Conservation (phyloP, 2,329 filamentous ascomycete species). For the Aureobasidium sp. region DNA sequence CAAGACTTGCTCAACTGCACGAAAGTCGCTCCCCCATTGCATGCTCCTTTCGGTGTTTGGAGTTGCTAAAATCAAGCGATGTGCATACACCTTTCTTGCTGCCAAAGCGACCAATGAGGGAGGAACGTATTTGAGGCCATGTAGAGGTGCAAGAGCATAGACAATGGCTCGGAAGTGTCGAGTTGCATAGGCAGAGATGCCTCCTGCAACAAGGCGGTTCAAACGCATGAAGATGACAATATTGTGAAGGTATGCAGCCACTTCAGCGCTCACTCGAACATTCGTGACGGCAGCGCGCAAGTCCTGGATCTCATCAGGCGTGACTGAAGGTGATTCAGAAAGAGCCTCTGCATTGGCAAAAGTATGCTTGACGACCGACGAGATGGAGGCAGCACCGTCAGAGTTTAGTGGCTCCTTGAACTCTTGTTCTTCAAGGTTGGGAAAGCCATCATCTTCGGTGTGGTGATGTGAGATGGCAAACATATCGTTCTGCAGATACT, state of each 20-base stretch:
- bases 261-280: slow-evolving; percentile 63
- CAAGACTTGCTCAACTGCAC: slow-evolving; percentile 59
- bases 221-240: slow-evolving; percentile 78
- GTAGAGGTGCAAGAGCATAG: slow-evolving; percentile 68
- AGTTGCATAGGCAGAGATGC: slow-evolving; percentile 70
- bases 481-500: slow-evolving; percentile 53
- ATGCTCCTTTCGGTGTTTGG: slow-evolving; percentile 74
- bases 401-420: background rate
- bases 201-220: slow-evolving; percentile 73
- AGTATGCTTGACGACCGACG: slow-evolving; percentile 28
- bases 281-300: slow-evolving; percentile 51
- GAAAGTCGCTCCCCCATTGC: slow-evolving; percentile 80
- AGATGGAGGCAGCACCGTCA: slow-evolving; percentile 22
- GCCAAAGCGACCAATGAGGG: slow-evolving; percentile 78
- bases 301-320: slow-evolving; percentile 16
- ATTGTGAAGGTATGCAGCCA: slow-evolving; percentile 79
- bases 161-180: slow-evolving; percentile 54
- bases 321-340: slow-evolving; percentile 22
- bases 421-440: slow-evolving; percentile 58
- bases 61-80: slow-evolving; percentile 64
- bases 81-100: slow-evolving; percentile 76
- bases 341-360: slow-evolving; percentile 28
- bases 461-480: slow-evolving; percentile 88
- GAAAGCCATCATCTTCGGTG: slow-evolving; percentile 60
- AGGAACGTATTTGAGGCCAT: slow-evolving; percentile 71